phyloP scores from a whole-genome alignment of 192 early-diverging fungal genomes.

The Linnemannia hyalina region DNA sequence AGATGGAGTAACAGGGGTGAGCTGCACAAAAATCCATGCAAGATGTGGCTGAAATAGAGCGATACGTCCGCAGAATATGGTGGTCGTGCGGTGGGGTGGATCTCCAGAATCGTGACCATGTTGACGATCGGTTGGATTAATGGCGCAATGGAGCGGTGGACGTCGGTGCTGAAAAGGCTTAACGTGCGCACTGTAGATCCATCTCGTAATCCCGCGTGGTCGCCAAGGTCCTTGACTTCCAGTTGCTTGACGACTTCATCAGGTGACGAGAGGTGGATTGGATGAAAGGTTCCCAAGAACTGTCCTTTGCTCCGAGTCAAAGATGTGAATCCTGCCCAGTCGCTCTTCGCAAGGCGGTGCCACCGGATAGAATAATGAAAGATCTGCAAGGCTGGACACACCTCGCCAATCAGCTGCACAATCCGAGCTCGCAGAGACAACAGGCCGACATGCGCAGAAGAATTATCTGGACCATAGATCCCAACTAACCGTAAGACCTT shows the following conservation, averaged over 20 bases:
- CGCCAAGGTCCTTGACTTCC: neutral
- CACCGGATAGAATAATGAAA: neutral
- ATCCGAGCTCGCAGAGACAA: neutral
- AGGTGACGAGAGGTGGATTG: neutral
- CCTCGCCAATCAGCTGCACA: neutral
- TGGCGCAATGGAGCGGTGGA: neutral
- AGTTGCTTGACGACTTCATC: neutral
- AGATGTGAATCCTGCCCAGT: neutral
- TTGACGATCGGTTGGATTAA: neutral
- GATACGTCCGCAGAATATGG: neutral
- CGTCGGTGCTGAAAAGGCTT: neutral
- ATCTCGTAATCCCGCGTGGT: neutral
- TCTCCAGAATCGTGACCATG: neutral
- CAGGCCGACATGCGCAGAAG: neutral
- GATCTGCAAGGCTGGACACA: neutral
- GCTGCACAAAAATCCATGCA: slow-evolving; percentile 11
- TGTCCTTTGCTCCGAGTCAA: neutral
- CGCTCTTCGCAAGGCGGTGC: neutral
- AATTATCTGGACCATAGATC: neutral
- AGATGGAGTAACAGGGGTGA: slow-evolving; percentile 18
- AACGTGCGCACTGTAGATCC: neutral
- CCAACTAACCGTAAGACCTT: neutral
- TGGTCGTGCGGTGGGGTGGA: neutral
- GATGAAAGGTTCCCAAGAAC: neutral
- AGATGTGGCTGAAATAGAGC: neutral